Conservation (phyloP, 2,329 filamentous ascomycete genomes). For the Daldinia sp. region DNA sequence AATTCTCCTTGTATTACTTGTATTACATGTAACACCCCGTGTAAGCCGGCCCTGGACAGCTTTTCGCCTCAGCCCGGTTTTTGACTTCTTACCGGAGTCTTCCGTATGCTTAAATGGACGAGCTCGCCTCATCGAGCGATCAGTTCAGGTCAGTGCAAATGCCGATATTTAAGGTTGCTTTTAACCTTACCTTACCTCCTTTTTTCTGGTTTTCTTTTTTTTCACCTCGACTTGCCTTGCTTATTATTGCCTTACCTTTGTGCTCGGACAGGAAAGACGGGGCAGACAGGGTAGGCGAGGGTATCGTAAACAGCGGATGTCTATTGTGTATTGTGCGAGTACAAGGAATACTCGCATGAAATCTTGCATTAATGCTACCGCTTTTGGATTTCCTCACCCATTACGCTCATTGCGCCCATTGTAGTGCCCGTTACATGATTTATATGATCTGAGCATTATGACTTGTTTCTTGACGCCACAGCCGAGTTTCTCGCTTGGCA, state of each 20-base stretch:
- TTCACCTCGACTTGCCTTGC: neutral
- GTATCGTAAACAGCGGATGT: constrained; percentile 3
- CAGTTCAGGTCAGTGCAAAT: constrained; percentile 13
- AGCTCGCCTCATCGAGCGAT: constrained; percentile 17
- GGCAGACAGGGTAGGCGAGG: no score
- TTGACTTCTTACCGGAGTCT: constrained; percentile 20
- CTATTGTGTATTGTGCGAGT: neutral
- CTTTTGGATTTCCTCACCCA: constrained; percentile 7
- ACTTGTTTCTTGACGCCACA: constrained; percentile 18
- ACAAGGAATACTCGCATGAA: constrained; percentile 10
- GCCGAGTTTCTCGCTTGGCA: constrained; percentile 13
- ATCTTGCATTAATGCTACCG: constrained; percentile 16
- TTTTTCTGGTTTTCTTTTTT: no score
- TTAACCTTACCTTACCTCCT: constrained; percentile 13
- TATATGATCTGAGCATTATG: constrained; percentile 18
- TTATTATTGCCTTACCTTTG: neutral
- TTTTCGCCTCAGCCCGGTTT: constrained; percentile 10
- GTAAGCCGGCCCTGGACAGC: constrained; percentile 13
- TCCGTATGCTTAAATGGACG: constrained; percentile 21
- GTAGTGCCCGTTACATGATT: constrained; percentile 15
- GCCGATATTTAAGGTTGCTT: constrained; percentile 21
- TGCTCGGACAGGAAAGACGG: neutral
- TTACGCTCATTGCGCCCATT: constrained; percentile 5
- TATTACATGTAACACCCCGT: constrained; percentile 14
- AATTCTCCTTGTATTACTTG: neutral